phyloP scores from a whole-genome alignment of 805 yeast species.

The Myxozyma vanderwaltii region DNA sequence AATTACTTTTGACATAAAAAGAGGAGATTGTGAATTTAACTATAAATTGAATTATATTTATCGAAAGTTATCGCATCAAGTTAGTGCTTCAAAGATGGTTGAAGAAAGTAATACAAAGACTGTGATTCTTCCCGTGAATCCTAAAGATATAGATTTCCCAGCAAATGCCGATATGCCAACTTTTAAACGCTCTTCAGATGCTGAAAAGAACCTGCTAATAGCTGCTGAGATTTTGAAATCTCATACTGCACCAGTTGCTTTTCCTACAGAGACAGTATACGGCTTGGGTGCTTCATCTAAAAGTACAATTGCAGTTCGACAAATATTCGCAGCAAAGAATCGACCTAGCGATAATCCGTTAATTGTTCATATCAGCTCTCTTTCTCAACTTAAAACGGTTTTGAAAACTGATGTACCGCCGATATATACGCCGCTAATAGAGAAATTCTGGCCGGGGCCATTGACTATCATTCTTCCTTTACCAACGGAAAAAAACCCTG shows the following conservation, averaged over 20 bases:
- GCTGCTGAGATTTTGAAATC: slow-evolving; percentile 62
- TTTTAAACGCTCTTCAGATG: neutral
- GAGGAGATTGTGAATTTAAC: too few species aligned
- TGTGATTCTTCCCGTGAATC: slow-evolving; percentile 14
- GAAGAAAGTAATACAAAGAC: too few species aligned
- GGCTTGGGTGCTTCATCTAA: slow-evolving; percentile 91
- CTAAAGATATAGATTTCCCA: slow-evolving; percentile 15
- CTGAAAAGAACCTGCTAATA: slow-evolving; percentile 21
- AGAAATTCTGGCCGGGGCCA: slow-evolving; percentile 94
- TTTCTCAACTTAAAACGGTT: slow-evolving; percentile 56
- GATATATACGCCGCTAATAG: slow-evolving; percentile 64
- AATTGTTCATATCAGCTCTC: slow-evolving; percentile 83
- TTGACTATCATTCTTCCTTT: slow-evolving; percentile 78
- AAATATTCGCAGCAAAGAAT: slow-evolving; percentile 85
- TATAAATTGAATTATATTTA: too few species aligned
- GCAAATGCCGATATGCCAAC: slow-evolving; percentile 13
- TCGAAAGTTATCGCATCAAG: neutral
- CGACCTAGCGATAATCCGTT: slow-evolving; percentile 95
- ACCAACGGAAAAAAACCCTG: slow-evolving; percentile 40
- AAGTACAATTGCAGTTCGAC: slow-evolving; percentile 67
- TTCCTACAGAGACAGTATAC: slow-evolving; percentile 97
- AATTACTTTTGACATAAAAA: too few species aligned
- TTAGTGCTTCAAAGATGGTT: neutral
- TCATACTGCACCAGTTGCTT: slow-evolving; percentile 71
- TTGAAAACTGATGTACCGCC: slow-evolving; percentile 55